Conservation (phyloP, 352 stramenopile species). For the Phytophthora brassicae region DNA sequence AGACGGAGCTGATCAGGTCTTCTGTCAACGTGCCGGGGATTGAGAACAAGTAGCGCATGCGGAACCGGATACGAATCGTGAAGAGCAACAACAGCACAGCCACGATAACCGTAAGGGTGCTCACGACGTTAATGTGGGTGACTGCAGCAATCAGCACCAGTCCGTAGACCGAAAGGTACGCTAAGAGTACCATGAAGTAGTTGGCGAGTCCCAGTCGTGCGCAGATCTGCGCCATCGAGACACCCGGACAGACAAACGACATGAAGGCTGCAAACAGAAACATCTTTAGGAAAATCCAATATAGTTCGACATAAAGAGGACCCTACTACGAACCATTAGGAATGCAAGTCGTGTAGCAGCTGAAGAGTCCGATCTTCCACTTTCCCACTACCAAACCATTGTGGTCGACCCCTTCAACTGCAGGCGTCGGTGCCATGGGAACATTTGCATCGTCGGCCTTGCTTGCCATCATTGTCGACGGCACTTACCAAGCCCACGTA, state of each 20-base stretch:
- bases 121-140: constrained; percentile 29
- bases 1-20: constrained; percentile 35
- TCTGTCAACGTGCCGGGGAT: constrained; percentile 46
- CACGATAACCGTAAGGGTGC: constrained; percentile 39
- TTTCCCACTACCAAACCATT: constrained; percentile 46
- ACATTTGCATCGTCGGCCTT: constrained; percentile 27
- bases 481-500: constrained; percentile 22
- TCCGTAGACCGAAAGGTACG: constrained; percentile 36
- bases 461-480: constrained; percentile 17
- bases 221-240: constrained; percentile 54
- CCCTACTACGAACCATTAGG: constrained; percentile 31
- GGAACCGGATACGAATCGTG: constrained; percentile 49
- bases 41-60: constrained; percentile 56
- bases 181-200: constrained; percentile 38
- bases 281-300: constrained; percentile 1
- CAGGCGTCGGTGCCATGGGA: constrained; percentile 26
- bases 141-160: constrained; percentile 34
- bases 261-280: constrained; percentile 29
- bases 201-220: constrained; percentile 42
- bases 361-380: constrained; percentile 40
- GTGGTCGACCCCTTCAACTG: constrained; percentile 34
- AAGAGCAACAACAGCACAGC: constrained; percentile 32
- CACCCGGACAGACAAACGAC: constrained; percentile 37
- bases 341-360: constrained; percentile 33
- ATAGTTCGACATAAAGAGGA: background rate